These are phyloP conservation scores for Fusarium poae DNA, from an alignment of 2,329 filamentous ascomycete genomes.

Conservation along the genomic window DNA sequence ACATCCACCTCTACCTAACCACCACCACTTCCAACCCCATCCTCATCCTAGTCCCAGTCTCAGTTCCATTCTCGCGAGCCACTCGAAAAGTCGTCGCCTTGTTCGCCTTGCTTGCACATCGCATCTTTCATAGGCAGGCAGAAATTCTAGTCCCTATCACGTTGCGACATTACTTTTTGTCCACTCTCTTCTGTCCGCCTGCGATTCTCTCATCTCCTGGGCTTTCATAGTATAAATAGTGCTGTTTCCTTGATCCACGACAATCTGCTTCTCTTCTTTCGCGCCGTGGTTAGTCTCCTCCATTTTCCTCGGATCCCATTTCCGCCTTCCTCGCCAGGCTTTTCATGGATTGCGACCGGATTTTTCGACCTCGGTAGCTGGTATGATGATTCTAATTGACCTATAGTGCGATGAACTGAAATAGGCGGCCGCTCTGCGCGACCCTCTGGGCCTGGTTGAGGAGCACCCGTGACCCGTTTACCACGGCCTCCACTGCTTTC, in stretches of 20 bases:
- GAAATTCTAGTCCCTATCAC: constrained; percentile 35
- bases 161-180: constrained; percentile 40
- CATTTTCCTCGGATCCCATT: constrained; percentile 21
- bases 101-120: constrained; percentile 45
- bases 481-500: constrained; percentile 29
- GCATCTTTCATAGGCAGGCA: constrained; percentile 24
- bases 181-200: constrained; percentile 47
- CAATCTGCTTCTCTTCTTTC: constrained; percentile 16
- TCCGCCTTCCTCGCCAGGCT: constrained; percentile 13
- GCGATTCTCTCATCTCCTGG: constrained; percentile 26
- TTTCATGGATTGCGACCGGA: constrained; percentile 30
- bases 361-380: constrained; percentile 13
- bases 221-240: constrained; percentile 40
- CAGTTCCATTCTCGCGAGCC: constrained; percentile 21
- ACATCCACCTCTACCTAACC: neutral
- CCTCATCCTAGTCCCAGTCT: constrained; percentile 14
- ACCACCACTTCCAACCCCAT: constrained; percentile 13
- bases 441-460: constrained; percentile 54
- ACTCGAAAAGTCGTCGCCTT: constrained; percentile 43
- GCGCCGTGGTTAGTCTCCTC: constrained; percentile 43
- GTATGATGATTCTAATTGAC: constrained; percentile 32
- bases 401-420: constrained; percentile 54
- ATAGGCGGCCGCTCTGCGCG: constrained; percentile 50
- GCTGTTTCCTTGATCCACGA: constrained; percentile 11
- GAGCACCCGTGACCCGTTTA: constrained; percentile 45